These are phyloP conservation scores for Alternaria sp. DNA, from an alignment of 2,329 filamentous ascomycete genomes.

Conservation along the genomic window DNA sequence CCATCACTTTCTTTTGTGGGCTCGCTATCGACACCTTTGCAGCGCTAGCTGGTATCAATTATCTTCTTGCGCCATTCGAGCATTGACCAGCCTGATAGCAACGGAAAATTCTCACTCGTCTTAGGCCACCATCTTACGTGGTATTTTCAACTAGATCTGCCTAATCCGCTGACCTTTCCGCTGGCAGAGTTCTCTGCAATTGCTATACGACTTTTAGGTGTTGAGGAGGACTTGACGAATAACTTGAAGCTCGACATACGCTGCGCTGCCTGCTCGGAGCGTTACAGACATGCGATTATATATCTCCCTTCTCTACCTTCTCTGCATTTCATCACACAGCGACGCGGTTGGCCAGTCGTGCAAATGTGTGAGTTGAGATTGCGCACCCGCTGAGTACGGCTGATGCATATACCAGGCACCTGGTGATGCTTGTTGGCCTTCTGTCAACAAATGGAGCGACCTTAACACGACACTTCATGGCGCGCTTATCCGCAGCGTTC, in stretches of 20 bases:
- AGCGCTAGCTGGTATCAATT: not conserved
- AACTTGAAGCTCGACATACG: not conserved
- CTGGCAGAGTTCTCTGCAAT: not conserved
- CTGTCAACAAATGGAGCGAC: conserved; percentile 20
- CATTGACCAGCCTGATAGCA: not conserved
- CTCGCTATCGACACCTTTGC: not conserved
- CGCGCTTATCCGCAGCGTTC: conserved; percentile 23
- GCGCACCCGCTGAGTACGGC: not conserved
- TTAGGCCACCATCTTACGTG: not conserved
- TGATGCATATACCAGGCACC: conserved; percentile 13
- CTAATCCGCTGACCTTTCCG: not conserved
- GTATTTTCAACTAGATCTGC: not conserved
- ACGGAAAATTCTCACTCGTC: no score
- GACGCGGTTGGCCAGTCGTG: conserved; percentile 8
- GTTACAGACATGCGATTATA: not conserved
- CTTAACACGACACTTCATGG: conserved; percentile 31
- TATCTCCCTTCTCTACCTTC: not conserved
- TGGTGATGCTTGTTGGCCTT: conserved; percentile 29
- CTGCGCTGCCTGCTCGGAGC: accelerated
- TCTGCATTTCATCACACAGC: not conserved
- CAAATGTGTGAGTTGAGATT: conserved; percentile 26
- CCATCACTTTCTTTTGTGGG: not conserved
- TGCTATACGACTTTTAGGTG: not conserved
- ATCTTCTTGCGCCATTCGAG: not conserved
- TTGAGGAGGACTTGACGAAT: not conserved